These are phyloP conservation scores for Heliamphora exappendiculata DNA, from an alignment of 148 eudicot species.

Conservation along the genomic window DNA sequence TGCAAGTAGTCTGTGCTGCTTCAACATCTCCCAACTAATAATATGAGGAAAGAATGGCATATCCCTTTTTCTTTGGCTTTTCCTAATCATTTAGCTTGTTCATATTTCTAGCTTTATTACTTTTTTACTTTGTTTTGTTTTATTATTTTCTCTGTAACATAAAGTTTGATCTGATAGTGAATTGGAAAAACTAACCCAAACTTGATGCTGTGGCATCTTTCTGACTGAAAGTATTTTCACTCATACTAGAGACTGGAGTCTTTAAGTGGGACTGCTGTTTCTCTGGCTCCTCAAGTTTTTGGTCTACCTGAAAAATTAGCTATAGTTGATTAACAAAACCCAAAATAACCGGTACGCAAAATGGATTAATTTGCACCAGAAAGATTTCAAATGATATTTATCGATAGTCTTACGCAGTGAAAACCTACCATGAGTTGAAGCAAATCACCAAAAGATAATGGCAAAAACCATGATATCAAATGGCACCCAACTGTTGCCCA, in stretches of 20 bases:
- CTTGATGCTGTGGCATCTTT: conserved; percentile 14
- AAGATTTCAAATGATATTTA: background rate
- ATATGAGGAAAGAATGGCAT: background rate
- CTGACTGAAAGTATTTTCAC: conserved; percentile 14
- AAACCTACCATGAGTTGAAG: background rate
- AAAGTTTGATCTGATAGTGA: background rate
- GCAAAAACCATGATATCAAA: background rate
- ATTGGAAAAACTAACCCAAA: conserved; percentile 42
- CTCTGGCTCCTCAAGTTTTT: conserved; percentile 21
- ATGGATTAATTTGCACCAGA: background rate
- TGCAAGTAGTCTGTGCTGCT: background rate
- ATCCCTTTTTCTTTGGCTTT: background rate
- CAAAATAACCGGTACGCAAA: background rate
- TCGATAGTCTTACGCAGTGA: background rate
- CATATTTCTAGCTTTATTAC: background rate
- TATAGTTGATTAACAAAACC: background rate
- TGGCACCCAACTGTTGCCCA: background rate
- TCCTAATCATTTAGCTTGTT: background rate
- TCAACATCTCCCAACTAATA: background rate
- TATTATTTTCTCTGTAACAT: background rate
- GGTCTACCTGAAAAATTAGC: conserved; percentile 34
- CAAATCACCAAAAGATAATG: background rate
- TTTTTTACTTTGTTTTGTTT: background rate
- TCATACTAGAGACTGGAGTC: conserved; percentile 11
- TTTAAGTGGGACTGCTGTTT: conserved; percentile 20